Evolutionary conservation across 805 yeast genomes (phyloP).

Genomic region (Saccharomyces kudriavzevii): DNA sequence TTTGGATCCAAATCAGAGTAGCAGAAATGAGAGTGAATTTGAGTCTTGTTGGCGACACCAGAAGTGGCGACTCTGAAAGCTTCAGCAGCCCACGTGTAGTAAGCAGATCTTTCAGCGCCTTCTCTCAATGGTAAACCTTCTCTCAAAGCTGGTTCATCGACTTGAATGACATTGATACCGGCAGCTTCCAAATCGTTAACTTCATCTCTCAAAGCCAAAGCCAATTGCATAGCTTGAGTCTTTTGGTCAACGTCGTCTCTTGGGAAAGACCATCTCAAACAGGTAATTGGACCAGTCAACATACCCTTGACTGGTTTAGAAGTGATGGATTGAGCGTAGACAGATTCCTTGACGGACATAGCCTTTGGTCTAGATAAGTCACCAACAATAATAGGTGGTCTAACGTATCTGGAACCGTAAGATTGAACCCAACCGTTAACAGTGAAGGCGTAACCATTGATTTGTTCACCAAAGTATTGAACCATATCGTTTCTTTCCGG

Average conservation of each 20-base stretch:
- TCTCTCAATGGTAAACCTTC: slow-evolving; percentile 99
- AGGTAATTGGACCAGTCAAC: slow-evolving; percentile 99
- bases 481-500: slow-evolving; percentile 99
- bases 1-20: slow-evolving; percentile 99
- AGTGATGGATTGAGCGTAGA: slow-evolving; percentile 95
- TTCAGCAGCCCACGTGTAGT: slow-evolving; percentile 98
- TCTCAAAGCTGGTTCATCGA: slow-evolving; percentile 99
- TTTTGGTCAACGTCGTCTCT: slow-evolving; percentile 93
- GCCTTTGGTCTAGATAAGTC: slow-evolving; percentile 97
- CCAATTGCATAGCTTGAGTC: slow-evolving; percentile 92
- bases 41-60: slow-evolving; percentile 90
- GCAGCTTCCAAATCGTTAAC: slow-evolving; percentile 97
- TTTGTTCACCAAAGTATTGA: slow-evolving; percentile 98
- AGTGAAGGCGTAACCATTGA: slow-evolving; percentile 97
- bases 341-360: slow-evolving; percentile 98
- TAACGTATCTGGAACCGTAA: slow-evolving; percentile 98
- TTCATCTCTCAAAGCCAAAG: slow-evolving; percentile 97
- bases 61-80: slow-evolving; percentile 99
- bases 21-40: slow-evolving; percentile 99
- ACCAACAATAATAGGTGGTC: slow-evolving; percentile 99
- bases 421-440: slow-evolving; percentile 99
- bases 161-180: slow-evolving; percentile 96
- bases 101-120: slow-evolving; percentile 92
- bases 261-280: slow-evolving; percentile 99
- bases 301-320: slow-evolving; percentile 98